Conservation (phyloP, 2,329 filamentous ascomycete species). For the Macroventuria anomochaeta region DNA sequence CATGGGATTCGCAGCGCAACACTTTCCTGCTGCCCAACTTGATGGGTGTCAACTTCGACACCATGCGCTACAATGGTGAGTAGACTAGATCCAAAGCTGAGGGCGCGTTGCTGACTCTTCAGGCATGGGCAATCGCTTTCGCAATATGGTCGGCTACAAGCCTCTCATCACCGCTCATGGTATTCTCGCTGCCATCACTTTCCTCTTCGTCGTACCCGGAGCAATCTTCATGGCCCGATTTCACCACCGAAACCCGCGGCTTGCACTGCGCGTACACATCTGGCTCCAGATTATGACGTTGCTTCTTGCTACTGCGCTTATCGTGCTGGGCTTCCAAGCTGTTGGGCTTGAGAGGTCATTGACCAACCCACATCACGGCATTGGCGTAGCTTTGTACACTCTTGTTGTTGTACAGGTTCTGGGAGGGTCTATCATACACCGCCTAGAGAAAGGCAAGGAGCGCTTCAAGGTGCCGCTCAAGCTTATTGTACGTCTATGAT, state of each 20-base stretch:
- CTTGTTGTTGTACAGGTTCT: slow-evolving; percentile 74
- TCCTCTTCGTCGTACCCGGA: slow-evolving; percentile 74
- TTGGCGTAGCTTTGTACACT: slow-evolving; percentile 79
- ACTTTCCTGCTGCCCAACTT: slow-evolving; percentile 80
- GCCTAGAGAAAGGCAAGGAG: slow-evolving; percentile 59
- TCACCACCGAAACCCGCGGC: slow-evolving; percentile 66
- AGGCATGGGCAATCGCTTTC: slow-evolving; percentile 86
- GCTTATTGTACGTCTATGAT: slow-evolving; percentile 56
- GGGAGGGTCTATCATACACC: slow-evolving; percentile 70
- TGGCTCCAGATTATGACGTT: slow-evolving; percentile 75
- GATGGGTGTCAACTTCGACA: slow-evolving; percentile 77
- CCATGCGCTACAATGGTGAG: slow-evolving; percentile 83
- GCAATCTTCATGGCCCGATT: slow-evolving; percentile 79
- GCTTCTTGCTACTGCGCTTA: slow-evolving; percentile 71
- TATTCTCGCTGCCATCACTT: slow-evolving; percentile 73
- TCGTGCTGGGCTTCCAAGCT: slow-evolving; percentile 78
- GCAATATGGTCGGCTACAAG: slow-evolving; percentile 72
- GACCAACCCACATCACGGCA: slow-evolving; percentile 84
- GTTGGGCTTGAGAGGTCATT: slow-evolving; percentile 75
- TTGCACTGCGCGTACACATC: slow-evolving; percentile 72
- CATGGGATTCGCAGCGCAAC: slow-evolving; percentile 80
- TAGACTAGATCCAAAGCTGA: neutral
- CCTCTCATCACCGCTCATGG: slow-evolving; percentile 73
- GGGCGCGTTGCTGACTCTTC: slow-evolving; percentile 21
- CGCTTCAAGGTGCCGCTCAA: slow-evolving; percentile 63